These are phyloP conservation scores for Paragyromitra xinjiangensis DNA, from an alignment of 495 filamentous ascomycete genomes.

Conservation along the genomic window DNA sequence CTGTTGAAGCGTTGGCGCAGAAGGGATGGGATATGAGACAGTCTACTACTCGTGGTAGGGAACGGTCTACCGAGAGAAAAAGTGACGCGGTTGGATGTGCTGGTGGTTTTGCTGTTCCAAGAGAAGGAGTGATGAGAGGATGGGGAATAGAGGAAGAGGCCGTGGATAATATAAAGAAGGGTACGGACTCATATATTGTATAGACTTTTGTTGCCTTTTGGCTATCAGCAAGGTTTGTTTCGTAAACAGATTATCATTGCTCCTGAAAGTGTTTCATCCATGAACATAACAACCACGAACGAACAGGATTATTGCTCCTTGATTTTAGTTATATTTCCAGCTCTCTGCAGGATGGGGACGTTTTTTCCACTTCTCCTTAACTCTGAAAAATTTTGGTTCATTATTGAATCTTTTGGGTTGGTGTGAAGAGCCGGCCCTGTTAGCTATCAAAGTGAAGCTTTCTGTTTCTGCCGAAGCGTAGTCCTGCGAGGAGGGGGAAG, in stretches of 20 bases:
- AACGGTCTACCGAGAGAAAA: not conserved
- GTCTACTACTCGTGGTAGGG: not conserved
- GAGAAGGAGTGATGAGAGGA: not conserved
- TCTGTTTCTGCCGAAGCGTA: too few relatives aligned
- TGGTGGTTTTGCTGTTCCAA: not conserved
- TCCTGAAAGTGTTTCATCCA: too few relatives aligned
- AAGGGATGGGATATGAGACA: conserved; percentile 42
- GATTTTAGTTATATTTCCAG: not conserved
- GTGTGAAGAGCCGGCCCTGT: not conserved
- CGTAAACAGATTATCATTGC: too few relatives aligned
- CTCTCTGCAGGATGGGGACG: not conserved
- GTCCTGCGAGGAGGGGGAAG: not conserved
- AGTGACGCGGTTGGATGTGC: not conserved
- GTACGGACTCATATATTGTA: not conserved
- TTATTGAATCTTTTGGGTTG: not conserved
- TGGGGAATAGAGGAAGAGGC: not conserved
- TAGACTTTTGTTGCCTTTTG: not conserved
- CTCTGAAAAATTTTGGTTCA: too few relatives aligned
- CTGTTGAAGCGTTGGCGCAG: conserved; percentile 26
- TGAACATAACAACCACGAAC: not conserved
- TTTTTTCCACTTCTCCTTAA: not conserved
- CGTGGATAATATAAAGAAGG: not conserved
- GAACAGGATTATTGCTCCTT: not conserved
- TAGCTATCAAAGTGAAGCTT: too few relatives aligned
- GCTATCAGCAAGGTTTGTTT: too few relatives aligned